Conservation (phyloP, 176 grass and related monocot species). For the Avena insularis region DNA sequence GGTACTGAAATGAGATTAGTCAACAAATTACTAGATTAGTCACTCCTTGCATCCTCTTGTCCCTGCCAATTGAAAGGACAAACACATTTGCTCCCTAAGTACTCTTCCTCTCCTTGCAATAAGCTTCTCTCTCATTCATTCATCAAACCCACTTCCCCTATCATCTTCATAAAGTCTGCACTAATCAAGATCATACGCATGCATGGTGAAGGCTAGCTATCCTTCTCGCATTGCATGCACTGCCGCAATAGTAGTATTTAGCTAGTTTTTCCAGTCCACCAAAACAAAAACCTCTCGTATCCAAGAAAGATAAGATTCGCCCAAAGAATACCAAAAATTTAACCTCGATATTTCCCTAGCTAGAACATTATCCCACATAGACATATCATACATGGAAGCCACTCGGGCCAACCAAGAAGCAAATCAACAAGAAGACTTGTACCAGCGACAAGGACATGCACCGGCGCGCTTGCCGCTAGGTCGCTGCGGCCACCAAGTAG, state of each 20-base stretch:
- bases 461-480: background rate
- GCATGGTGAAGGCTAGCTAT: background rate
- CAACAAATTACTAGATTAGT: slow-evolving; percentile 41
- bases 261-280: background rate
- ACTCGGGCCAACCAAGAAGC: slow-evolving; percentile 33
- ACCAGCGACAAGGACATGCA: background rate
- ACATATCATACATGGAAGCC: slow-evolving; percentile 33
- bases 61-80: slow-evolving; percentile 52
- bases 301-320: slow-evolving; percentile 19
- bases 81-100: slow-evolving; percentile 36
- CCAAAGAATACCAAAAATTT: slow-evolving; percentile 7
- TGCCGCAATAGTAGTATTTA: background rate
- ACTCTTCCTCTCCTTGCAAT: slow-evolving; percentile 17
- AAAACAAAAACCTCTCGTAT: slow-evolving; percentile 17
- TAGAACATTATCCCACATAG: slow-evolving; percentile 11
- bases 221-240: slow-evolving; percentile 22
- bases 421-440: background rate
- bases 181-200: background rate
- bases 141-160: slow-evolving; percentile 2
- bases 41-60: slow-evolving; percentile 38
- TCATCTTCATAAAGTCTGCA: background rate
- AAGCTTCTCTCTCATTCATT: slow-evolving; percentile 24
- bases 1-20: slow-evolving; percentile 1
- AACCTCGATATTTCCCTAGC: slow-evolving; percentile 21
- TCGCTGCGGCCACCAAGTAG: background rate